phyloP scores from a whole-genome alignment of 1,284 basidiomycete species.

The Puccinia triticina region DNA sequence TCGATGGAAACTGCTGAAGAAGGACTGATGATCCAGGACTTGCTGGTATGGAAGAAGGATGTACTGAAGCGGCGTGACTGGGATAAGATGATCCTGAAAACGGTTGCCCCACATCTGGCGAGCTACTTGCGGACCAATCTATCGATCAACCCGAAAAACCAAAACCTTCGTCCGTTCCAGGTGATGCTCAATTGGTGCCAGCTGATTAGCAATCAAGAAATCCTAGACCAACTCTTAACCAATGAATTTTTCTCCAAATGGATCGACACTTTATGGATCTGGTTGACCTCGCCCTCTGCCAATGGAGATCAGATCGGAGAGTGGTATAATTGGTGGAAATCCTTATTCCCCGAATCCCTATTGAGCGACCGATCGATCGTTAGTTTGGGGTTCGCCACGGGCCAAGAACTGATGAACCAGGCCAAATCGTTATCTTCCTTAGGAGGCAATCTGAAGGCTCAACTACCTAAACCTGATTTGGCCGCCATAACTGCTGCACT shows the following conservation, averaged over 20 bases:
- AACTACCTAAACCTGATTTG: conserved; percentile 34
- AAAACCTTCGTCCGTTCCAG: conserved; percentile 68
- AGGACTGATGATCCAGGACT: conserved; percentile 74
- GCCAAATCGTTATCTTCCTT: conserved; percentile 44
- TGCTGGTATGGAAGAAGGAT: conserved; percentile 79
- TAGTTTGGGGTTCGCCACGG: conserved; percentile 36
- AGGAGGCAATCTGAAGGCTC: conserved; percentile 16
- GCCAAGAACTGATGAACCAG: conserved; percentile 45
- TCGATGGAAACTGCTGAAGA: conserved; percentile 61
- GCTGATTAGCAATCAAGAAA: conserved; percentile 59
- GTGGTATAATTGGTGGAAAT: conserved; percentile 65
- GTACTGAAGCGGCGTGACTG: conserved; percentile 79
- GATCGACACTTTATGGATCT: conserved; percentile 85
- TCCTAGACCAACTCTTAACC: conserved; percentile 79
- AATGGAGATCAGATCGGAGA: conserved; percentile 86
- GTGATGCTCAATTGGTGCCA: conserved; percentile 36
- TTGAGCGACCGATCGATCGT: conserved; percentile 9
- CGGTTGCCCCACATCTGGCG: conserved; percentile 85
- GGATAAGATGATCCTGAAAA: conserved; percentile 86
- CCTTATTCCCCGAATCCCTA: conserved; percentile 27
- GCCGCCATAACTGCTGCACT: neutral
- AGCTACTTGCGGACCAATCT: conserved; percentile 78
- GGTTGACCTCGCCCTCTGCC: conserved; percentile 80
- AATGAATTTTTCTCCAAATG: conserved; percentile 94
- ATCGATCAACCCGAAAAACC: conserved; percentile 80